Percentiles rank a stretch among this genome's conserved stretches.
Conservation (phyloP, 2,329 filamentous ascomycete species). For the Trichoderma semiorbis region DNA sequence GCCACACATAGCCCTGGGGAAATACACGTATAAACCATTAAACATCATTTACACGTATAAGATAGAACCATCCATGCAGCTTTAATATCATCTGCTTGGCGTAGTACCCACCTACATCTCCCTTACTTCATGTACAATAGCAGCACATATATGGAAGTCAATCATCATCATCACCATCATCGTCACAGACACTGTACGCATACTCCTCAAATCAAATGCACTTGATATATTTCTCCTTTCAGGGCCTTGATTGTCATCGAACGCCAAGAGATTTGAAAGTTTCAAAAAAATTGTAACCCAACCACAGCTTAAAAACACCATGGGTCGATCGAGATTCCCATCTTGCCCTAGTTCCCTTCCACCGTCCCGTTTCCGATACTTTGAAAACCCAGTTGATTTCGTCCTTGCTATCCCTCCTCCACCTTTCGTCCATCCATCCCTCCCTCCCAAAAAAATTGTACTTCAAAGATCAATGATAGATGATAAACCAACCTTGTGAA, state of each 20-base stretch:
- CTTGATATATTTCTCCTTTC: not conserved
- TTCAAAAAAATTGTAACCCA: not conserved
- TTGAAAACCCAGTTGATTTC: slow-evolving; percentile 1
- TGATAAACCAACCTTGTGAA: slow-evolving; percentile 6
- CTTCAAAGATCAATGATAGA: not conserved
- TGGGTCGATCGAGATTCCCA: not conserved
- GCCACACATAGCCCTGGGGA: not conserved
- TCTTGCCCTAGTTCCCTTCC: not conserved
- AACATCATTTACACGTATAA: not conserved
- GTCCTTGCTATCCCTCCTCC: not conserved
- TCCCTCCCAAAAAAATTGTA: slow-evolving; percentile 5
- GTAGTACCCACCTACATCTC: not conserved
- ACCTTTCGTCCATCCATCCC: not conserved
- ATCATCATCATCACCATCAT: not conserved
- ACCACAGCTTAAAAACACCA: slow-evolving; percentile 1
- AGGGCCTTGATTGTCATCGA: not conserved
- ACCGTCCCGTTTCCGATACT: not conserved
- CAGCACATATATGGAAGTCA: not conserved
- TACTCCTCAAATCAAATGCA: not conserved
- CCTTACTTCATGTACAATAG: not conserved
- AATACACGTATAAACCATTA: not conserved
- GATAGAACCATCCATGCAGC: not conserved
- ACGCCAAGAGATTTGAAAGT: not conserved
- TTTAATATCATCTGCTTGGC: not conserved
- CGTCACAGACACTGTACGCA: not conserved